phyloP scores from a whole-genome alignment of 1,139 yeast species.

The Yamadazyma songkhlaensis region DNA sequence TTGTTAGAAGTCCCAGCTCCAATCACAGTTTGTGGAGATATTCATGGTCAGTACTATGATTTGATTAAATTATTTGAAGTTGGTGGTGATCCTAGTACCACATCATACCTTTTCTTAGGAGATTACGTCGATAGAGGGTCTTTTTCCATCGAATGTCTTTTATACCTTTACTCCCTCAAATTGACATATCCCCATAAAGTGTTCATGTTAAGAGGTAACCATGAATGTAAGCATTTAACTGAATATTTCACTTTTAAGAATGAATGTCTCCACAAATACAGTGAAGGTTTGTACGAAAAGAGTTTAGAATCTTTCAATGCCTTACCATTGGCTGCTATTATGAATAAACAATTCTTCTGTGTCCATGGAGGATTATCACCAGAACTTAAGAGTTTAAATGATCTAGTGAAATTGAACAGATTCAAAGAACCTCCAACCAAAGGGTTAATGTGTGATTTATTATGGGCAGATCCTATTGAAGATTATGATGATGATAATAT shows the following conservation, averaged over 20 bases:
- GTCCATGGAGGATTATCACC: constrained; percentile 98
- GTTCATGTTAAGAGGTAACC: constrained; percentile 90
- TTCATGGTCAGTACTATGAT: constrained; percentile 94
- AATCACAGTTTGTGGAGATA: constrained; percentile 93
- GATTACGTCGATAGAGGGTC: constrained; percentile 97
- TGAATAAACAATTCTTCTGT: constrained; percentile 94
- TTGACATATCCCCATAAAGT: constrained; percentile 73
- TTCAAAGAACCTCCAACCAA: constrained; percentile 92
- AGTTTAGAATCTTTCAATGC: constrained; percentile 81
- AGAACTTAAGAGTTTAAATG: constrained; percentile 69
- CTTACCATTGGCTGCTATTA: constrained; percentile 87
- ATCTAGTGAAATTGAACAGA: constrained; percentile 67
- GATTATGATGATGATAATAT: constrained; percentile 71
- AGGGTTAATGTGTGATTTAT: constrained; percentile 90
- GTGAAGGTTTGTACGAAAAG: constrained; percentile 63
- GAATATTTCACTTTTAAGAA: constrained; percentile 90
- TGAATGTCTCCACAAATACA: constrained; percentile 88
- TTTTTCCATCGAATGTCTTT: constrained; percentile 83
- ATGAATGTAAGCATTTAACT: constrained; percentile 91
- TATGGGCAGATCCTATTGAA: constrained; percentile 96
- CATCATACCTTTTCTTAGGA: constrained; percentile 83
- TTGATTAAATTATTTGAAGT: constrained; percentile 89
- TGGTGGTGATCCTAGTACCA: constrained; percentile 81
- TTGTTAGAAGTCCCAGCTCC: constrained; percentile 85
- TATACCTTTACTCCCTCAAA: constrained; percentile 79